Evolutionary conservation across 202 grass and related monocot genomes (phyloP), one percentile per base, ranked within the genome.

Genomic region (Elaeis oleifera): DNA sequence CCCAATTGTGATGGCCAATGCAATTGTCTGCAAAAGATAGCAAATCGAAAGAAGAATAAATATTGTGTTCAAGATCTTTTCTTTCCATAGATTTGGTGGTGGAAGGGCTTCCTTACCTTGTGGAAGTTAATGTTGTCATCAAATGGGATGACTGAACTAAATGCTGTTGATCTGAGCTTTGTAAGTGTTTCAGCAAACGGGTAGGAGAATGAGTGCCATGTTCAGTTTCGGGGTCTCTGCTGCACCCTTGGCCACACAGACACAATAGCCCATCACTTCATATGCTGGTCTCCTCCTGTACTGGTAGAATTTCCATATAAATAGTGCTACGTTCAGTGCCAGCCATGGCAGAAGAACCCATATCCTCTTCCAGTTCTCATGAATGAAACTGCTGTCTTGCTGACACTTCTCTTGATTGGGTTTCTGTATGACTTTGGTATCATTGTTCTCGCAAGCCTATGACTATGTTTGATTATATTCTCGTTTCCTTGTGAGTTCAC

Each of bases 101-200:
- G 9, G 36, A 44, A 44, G 36, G 36, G 8, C 32, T 4, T 23
- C 14, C 21, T 48, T 71, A 89, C 87, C 88, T 97, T 97, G 81
- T 97, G 92, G 64, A 97, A 92, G 73, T 97, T 97, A 76, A 97
- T 97, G 76, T 97, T 97, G 73, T 97, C 92, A 51, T 97, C 92
- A 20, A 97, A 97, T 16, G 92, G 92, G 17, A 97, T 74, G 71
- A 97, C 68, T 18, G 61, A 59, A 73, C 77, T 72, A 57, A 97
- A 71, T 9, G 56, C 63, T 0, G 87, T 97, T 61, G 87, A 91
- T 62, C 92, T 81, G 61, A 97, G 87, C 31, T 73, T 22, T 92
- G 69, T 92, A 84, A 3, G 92, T 97, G 70, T 97, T 97, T 76
- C 92, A 82, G 81, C 92, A 97, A 14, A 97, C 92, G 0, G 92